Conservation (phyloP, 352 stramenopile species). For the Globisporangium lucens region DNA sequence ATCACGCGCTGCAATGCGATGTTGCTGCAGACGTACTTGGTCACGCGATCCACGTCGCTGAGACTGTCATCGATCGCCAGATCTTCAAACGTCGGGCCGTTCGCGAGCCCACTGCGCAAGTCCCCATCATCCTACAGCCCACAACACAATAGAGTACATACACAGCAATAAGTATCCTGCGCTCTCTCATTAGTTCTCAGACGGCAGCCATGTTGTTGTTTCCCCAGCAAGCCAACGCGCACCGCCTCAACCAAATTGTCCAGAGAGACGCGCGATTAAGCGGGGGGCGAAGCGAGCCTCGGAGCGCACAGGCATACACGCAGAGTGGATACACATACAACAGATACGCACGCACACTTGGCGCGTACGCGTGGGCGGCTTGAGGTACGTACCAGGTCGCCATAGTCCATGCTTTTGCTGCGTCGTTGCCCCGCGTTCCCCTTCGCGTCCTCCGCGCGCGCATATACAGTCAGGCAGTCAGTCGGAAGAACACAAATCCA, state of each 20-base stretch:
- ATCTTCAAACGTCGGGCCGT: constrained; percentile 95
- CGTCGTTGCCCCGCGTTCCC: constrained; percentile 8
- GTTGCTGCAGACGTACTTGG: constrained; percentile 93
- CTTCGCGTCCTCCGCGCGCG: constrained; percentile 10
- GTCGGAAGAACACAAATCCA: constrained; percentile 6
- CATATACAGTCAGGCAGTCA: constrained; percentile 12
- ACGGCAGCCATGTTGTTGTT: too few relatives aligned
- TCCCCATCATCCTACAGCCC: constrained; percentile 22
- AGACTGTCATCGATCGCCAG: constrained; percentile 98
- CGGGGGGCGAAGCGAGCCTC: background rate
- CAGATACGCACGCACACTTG: background rate
- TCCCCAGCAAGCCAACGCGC: too few relatives aligned
- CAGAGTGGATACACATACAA: too few relatives aligned
- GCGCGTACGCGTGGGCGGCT: too few relatives aligned
- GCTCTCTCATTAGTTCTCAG: too few relatives aligned
- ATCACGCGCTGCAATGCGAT: constrained; percentile 97
- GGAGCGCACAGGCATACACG: background rate
- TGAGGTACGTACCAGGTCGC: constrained; percentile 10
- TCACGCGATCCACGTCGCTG: constrained; percentile 92
- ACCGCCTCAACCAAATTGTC: too few relatives aligned
- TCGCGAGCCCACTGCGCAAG: constrained; percentile 22
- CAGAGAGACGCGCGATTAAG: too few relatives aligned
- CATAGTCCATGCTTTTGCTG: constrained; percentile 16
- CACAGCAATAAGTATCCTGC: background rate
- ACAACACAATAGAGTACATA: background rate